Base-by-base conservation (phyloP, 257 asterid species). In the Nicotiana obtusifolia region DNA sequence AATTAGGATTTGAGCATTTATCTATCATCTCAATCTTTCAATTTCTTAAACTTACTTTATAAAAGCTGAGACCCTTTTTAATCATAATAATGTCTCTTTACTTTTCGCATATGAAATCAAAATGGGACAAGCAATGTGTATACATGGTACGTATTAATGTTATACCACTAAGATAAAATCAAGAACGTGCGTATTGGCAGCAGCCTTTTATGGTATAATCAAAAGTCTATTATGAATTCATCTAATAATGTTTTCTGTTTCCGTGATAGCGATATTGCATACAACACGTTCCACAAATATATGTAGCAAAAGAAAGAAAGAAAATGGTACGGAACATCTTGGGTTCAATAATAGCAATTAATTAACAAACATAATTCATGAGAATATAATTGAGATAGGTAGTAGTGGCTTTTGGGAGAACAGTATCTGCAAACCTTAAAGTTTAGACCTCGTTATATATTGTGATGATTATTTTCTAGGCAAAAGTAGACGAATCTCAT, bases 11-110 rank as follows among this genome's bases (percentile, higher is more conserved):
- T 71, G 60, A 71, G 31, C 13, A 44, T 44, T 57, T 59, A 22
- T 71, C 78, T 71, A 44, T 52, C 22, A 71, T 71, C 59, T 71
- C 78, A 11, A 71, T 71, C 78, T 44, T 57, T 20, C 78, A 41
- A 41, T 37, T 69, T n/a, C 44, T 16, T 44, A 2, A 71, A 13
- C 37, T 71, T 44, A 3, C 78, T 71, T 71, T 44, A 71, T 13
- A 44, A 71, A 71, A 41, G 59, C 28, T 44, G 59, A 44, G 22
- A 71, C 13, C 78, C 20, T 13, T 20, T 71, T 41, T 69, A 69
- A 69, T 69, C 77, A 44, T 56, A n/a, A 69, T 69, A 69, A 11
- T 41, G 33, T 44, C 35, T 71, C 22, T 44, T 66, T 13, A 6
- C 35, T 71, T 71, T 69, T 71, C 44, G 14, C 14, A 20, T 44